A percentile compares a stretch with the other conserved stretches of the same genome.
phyloP scores from a whole-genome alignment of 495 filamentous ascomycete genomes.

The Penicillium angulare region DNA sequence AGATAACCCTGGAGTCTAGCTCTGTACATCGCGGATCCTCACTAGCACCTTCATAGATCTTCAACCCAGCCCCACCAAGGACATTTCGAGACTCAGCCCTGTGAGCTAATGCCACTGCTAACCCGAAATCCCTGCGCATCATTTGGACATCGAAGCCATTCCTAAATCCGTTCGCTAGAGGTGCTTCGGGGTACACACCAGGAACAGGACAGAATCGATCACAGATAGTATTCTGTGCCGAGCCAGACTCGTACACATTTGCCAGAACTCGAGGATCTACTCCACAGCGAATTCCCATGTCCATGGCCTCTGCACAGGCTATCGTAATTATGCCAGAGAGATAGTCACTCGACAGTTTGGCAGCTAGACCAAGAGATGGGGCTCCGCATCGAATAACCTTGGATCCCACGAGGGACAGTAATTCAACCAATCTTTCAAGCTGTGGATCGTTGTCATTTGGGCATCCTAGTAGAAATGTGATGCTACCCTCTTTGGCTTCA shows the following conservation, averaged over 20 bases:
- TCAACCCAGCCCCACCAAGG: constrained; percentile 39
- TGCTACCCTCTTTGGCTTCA: constrained; percentile 46
- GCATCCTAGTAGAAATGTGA: constrained; percentile 50
- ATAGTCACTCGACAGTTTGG: constrained; percentile 58
- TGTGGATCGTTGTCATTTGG: constrained; percentile 25
- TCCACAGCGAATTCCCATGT: constrained; percentile 53
- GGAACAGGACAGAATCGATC: constrained; percentile 54
- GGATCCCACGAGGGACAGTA: constrained; percentile 27
- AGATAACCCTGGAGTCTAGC: constrained; percentile 54
- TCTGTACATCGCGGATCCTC: constrained; percentile 44
- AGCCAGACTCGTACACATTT: constrained; percentile 46
- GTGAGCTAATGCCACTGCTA: constrained; percentile 49
- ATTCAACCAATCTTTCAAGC: constrained; percentile 1
- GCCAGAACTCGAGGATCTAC: constrained; percentile 48
- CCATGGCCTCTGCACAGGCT: constrained; percentile 51
- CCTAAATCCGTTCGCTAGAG: constrained; percentile 45
- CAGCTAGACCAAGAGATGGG: constrained; percentile 48
- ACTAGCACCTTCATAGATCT: constrained; percentile 46
- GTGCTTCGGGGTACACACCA: constrained; percentile 46
- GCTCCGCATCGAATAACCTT: constrained; percentile 52
- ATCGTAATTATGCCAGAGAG: constrained; percentile 52
- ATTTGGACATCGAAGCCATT: constrained; percentile 53
- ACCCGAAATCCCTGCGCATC: constrained; percentile 53
- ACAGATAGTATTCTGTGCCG: constrained; percentile 49
- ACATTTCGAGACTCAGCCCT: constrained; percentile 41